Evolutionary conservation across 345 rosid species (phyloP).

Genomic region (Dovyalis caffra): DNA sequence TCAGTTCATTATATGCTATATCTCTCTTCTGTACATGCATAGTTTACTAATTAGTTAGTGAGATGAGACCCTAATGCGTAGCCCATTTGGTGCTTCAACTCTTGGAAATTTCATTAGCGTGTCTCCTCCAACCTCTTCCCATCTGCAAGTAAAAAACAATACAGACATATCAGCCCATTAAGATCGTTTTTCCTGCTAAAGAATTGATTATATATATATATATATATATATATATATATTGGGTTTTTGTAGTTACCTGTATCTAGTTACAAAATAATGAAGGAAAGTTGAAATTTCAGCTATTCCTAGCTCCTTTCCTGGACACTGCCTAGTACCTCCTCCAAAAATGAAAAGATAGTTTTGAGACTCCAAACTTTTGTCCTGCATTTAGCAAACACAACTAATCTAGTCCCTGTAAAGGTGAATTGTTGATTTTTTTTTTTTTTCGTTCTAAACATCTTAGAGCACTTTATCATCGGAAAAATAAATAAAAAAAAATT

Average conservation of each 20-base stretch:
- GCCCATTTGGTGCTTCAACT: slow-evolving; percentile 91
- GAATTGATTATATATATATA: neutral
- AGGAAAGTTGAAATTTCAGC: slow-evolving; percentile 85
- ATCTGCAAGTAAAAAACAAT: slow-evolving; percentile 44
- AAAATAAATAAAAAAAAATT: neutral
- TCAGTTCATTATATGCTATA: slow-evolving; percentile 13
- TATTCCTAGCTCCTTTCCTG: slow-evolving; percentile 91
- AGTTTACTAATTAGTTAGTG: slow-evolving; percentile 25
- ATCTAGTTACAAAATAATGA: slow-evolving; percentile 85
- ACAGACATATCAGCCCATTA: neutral
- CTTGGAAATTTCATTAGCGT: slow-evolving; percentile 78
- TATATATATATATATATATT: no score
- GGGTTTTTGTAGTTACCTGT: slow-evolving; percentile 41
- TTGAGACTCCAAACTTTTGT: slow-evolving; percentile 58
- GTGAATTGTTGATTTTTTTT: no score
- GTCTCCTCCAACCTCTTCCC: slow-evolving; percentile 83
- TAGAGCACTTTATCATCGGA: no score
- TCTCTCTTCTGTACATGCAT: slow-evolving; percentile 27
- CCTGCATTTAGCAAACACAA: slow-evolving; percentile 35
- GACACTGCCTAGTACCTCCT: slow-evolving; percentile 88
- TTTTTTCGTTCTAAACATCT: no score
- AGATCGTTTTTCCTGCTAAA: neutral
- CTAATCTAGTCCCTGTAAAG: neutral
- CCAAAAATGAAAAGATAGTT: slow-evolving; percentile 68
- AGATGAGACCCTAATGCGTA: slow-evolving; percentile 66